A percentile compares a stretch with the other conserved stretches of the same genome.
Evolutionary conservation across 768 basidiomycete species (phyloP).

Genomic region (Tephrocybe sp.): DNA sequence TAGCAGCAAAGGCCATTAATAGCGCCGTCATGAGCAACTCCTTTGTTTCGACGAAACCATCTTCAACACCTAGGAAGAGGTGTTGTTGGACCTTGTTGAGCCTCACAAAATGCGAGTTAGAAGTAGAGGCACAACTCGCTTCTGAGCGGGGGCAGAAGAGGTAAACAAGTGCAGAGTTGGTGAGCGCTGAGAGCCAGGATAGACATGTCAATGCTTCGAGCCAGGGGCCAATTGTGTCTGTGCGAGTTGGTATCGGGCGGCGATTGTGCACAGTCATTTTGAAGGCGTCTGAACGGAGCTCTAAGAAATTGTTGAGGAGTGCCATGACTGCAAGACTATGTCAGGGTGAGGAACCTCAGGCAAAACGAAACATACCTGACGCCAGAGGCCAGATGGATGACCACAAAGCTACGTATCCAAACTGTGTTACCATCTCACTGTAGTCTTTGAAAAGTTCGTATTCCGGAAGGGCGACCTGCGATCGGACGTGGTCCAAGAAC

Average conservation of each 20-base stretch:
- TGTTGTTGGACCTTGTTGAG: slow-evolving; percentile 27
- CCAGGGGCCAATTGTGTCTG: slow-evolving; percentile 94
- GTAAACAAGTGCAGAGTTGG: slow-evolving; percentile 88
- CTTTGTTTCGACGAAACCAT: slow-evolving; percentile 34
- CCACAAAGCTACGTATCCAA: slow-evolving; percentile 92
- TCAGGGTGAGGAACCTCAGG: not conserved
- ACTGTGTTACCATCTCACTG: slow-evolving; percentile 95
- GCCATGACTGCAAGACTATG: slow-evolving; percentile 55
- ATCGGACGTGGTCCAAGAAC: slow-evolving; percentile 76
- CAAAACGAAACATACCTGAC: slow-evolving; percentile 45
- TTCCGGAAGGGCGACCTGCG: slow-evolving; percentile 75
- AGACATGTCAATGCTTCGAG: slow-evolving; percentile 84
- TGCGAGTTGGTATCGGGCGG: slow-evolving; percentile 81
- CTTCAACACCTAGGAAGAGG: slow-evolving; percentile 18
- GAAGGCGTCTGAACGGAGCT: slow-evolving; percentile 91
- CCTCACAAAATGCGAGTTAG: slow-evolving; percentile 11
- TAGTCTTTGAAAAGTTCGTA: slow-evolving; percentile 87
- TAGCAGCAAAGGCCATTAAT: slow-evolving; percentile 77
- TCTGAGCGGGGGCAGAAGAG: slow-evolving; percentile 55
- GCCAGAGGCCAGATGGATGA: slow-evolving; percentile 93
- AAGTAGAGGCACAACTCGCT: slow-evolving; percentile 16
- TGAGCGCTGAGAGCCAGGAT: slow-evolving; percentile 86
- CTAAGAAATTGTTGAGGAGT: slow-evolving; percentile 88
- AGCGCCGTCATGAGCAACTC: slow-evolving; percentile 60
- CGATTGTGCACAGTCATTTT: slow-evolving; percentile 87